Evolutionary conservation across 441 rosid species (phyloP).

Genomic region (Corymbia citriodora): DNA sequence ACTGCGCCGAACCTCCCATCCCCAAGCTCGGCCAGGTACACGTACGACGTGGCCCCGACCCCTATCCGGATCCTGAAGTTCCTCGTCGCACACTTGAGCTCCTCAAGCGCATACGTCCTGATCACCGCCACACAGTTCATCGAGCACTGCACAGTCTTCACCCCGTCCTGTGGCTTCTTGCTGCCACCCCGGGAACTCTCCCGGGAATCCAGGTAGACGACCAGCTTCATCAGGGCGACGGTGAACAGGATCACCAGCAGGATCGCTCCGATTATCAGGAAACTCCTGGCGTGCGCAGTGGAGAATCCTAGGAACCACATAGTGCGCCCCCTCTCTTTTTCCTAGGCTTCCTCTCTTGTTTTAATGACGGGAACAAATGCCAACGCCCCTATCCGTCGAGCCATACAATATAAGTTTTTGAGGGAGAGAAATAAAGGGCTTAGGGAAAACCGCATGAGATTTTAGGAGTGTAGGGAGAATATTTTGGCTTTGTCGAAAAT

Average conservation of each 20-base stretch:
- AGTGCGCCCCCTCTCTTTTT: not conserved
- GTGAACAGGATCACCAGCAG: slow-evolving; percentile 19
- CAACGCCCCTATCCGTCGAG: not conserved
- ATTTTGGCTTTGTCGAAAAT: not conserved
- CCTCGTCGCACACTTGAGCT: slow-evolving; percentile 28
- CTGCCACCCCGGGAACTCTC: not conserved
- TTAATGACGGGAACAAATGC: not conserved
- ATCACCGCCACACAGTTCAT: slow-evolving; percentile 9
- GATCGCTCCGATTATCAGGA: slow-evolving; percentile 26
- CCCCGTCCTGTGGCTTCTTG: not conserved
- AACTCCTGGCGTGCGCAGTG: slow-evolving; percentile 10
- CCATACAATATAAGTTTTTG: not conserved
- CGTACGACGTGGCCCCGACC: slow-evolving; percentile 35
- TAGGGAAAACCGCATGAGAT: not conserved
- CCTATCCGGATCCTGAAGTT: slow-evolving; percentile 31
- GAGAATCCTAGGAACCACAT: slow-evolving; percentile 44
- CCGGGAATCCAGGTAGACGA: slow-evolving; percentile 9
- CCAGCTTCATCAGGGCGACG: slow-evolving; percentile 8
- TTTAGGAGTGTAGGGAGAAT: not conserved
- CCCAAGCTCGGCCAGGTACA: slow-evolving; percentile 40
- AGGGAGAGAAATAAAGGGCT: not conserved
- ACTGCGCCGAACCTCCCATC: slow-evolving; percentile 33
- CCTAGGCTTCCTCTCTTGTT: not conserved
- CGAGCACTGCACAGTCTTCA: not conserved
- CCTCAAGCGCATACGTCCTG: slow-evolving; percentile 32